Conservation (phyloP, 1,139 yeast species). For the Groenewaldozyma auringiensis region DNA sequence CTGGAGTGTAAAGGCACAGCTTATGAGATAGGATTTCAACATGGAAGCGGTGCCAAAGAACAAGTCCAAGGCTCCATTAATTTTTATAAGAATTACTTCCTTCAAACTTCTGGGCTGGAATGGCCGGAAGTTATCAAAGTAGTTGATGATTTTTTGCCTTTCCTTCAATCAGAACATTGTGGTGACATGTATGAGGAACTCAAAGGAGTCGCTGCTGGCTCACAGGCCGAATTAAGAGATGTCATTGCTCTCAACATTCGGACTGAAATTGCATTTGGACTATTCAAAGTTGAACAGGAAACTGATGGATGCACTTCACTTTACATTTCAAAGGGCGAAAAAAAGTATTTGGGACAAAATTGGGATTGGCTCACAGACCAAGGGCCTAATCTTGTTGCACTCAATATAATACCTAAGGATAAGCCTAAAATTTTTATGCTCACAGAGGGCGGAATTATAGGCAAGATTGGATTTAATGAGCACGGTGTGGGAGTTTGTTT, state of each 20-base stretch:
- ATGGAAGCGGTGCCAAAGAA: conserved; percentile 22
- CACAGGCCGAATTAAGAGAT: conserved; percentile 24
- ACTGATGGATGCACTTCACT: conserved; percentile 33
- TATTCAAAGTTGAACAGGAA: too few relatives aligned
- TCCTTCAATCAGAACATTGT: conserved; percentile 18
- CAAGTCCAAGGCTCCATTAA: conserved; percentile 19
- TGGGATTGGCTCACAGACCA: conserved; percentile 26
- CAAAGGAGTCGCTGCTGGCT: conserved; percentile 31
- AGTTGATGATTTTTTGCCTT: conserved; percentile 20
- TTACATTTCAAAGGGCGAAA: conserved; percentile 15
- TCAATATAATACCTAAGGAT: conserved; percentile 22
- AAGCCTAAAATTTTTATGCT: conserved; percentile 24
- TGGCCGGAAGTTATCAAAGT: conserved; percentile 21
- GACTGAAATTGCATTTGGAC: conserved; percentile 30
- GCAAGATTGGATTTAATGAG: conserved; percentile 32
- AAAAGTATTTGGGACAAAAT: conserved; percentile 8
- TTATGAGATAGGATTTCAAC: conserved; percentile 24
- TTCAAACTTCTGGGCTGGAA: conserved; percentile 19
- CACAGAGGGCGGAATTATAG: conserved; percentile 33
- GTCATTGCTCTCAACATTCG: conserved; percentile 31
- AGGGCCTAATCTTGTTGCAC: conserved; percentile 23
- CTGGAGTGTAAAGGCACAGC: too few relatives aligned
- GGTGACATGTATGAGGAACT: conserved; percentile 29
- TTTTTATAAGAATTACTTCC: conserved; percentile 21
- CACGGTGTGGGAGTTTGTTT: conserved; percentile 30